A percentile compares a stretch with the other conserved stretches of the same genome.
Evolutionary conservation across 805 yeast genomes (phyloP).

Genomic region (Lachancea mirantina): DNA sequence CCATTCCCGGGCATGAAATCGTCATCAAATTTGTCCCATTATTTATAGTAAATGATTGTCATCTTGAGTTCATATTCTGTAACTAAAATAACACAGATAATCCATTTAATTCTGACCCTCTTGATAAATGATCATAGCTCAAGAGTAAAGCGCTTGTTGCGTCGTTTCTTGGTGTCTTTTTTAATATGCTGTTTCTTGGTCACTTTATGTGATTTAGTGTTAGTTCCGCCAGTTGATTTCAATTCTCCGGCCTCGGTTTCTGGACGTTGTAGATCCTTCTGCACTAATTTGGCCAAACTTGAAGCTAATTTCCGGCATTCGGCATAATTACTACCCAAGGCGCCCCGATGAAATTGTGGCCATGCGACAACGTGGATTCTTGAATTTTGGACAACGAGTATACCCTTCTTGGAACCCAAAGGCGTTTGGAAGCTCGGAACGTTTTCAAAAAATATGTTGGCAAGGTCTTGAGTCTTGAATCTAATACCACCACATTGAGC

Average conservation of each 20-base stretch:
- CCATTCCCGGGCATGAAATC: too few species aligned
- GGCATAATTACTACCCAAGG: constrained; percentile 18
- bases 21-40: too few species aligned
- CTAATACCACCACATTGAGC: constrained; percentile 24
- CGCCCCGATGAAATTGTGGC: constrained; percentile 8
- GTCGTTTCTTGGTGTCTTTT: constrained; percentile 1
- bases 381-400: constrained; percentile 5
- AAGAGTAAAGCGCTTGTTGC: too few species aligned
- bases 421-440: constrained; percentile 2
- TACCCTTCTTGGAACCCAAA: constrained; percentile 3
- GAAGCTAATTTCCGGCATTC: constrained; percentile 20
- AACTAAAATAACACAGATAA: too few species aligned
- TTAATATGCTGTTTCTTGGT: constrained; percentile 8
- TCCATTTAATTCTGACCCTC: too few species aligned
- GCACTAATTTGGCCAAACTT: constrained; percentile 14
- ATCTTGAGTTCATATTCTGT: too few species aligned
- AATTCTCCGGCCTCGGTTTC: too few species aligned
- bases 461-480: constrained; percentile 13
- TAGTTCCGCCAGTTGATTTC: constrained; percentile 1
- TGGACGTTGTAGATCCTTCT: too few species aligned
- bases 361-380: constrained; percentile 6
- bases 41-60: too few species aligned
- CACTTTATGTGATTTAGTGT: constrained; percentile 11
- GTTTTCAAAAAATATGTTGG: neutral
- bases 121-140: too few species aligned